Percentiles rank a stretch among this genome's conserved stretches.
These are phyloP conservation scores for Arthrobotrys conoides DNA, from an alignment of 2,329 filamentous ascomycete species.

Conservation along the genomic window DNA sequence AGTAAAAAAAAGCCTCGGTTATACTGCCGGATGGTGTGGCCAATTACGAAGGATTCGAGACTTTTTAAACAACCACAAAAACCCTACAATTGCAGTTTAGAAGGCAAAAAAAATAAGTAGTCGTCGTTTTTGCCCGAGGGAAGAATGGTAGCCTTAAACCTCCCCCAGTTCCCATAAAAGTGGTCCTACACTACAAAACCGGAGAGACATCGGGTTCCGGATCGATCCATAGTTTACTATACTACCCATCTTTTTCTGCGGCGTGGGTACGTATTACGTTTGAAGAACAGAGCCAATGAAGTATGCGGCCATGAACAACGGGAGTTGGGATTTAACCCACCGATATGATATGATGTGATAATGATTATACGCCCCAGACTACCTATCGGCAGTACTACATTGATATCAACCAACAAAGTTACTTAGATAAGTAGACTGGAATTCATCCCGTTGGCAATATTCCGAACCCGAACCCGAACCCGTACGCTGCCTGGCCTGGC, in stretches of 20 bases:
- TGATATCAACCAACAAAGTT: background rate
- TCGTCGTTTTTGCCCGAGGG: slow-evolving; percentile 21
- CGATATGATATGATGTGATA: slow-evolving; percentile 9
- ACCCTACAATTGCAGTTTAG: too few species aligned
- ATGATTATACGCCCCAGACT: slow-evolving; percentile 6
- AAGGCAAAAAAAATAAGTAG: slow-evolving; percentile 12
- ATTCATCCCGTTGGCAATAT: slow-evolving; percentile 16
- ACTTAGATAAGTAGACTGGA: slow-evolving; percentile 6
- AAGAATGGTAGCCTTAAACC: slow-evolving; percentile 42
- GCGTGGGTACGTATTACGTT: slow-evolving; percentile 2
- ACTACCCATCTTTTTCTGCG: too few species aligned
- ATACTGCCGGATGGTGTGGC: slow-evolving; percentile 27
- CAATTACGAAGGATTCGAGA: slow-evolving; percentile 53
- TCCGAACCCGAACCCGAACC: too few species aligned
- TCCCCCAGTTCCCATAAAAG: background rate
- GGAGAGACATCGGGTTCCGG: slow-evolving; percentile 44
- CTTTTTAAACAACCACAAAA: background rate
- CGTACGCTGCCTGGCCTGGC: too few species aligned
- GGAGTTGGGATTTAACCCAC: slow-evolving; percentile 1
- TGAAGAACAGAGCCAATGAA: background rate
- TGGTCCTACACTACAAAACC: slow-evolving; percentile 27
- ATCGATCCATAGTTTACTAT: too few species aligned
- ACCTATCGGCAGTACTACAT: background rate
- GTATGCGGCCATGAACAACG: slow-evolving; percentile 1
- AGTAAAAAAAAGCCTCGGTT: slow-evolving; percentile 14